Base-by-base conservation (phyloP, 371 early-diverging fungal genomes). In the Actinomortierella wolfii region DNA sequence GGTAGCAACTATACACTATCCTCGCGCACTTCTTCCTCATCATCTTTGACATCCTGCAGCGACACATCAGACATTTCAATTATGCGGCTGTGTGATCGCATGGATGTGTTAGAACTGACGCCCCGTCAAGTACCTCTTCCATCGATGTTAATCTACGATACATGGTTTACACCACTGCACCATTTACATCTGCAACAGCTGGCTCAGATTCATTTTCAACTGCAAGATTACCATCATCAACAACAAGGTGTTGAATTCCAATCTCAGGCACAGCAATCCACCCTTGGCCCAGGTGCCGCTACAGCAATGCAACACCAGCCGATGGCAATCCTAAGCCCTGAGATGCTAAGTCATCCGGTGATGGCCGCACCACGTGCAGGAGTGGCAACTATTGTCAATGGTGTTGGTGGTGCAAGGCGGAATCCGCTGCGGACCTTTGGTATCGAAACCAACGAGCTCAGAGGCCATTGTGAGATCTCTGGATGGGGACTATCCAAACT, bases 91-190 rank as follows among this genome's bases (percentile, higher is more conserved):
- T 34, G 34, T 34, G 59, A 28, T 8, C 61, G 71, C 2, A 13
- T 41, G 3, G 71, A 71, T 23, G 28, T 71, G 11, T 25, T 71
- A 1, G 71, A 71, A 40, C 49, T 21, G 7, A 41, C 57, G 0
- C 65, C 61, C 0, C 46, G 61, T 21, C 48, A 56, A 1, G 62
- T 58, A 0, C 65, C 65, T 5, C 26, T 61, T 13, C 44, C 61
- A 2, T 51, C 58, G 3, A 24, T 47, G 5, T 49, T 51, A 21
- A 48, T 54, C 40, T 52, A 50, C 6, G 59, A 65, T 13, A 45
- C 71, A 0, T 71, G 71, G 71, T 71, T 65, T 49, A 64, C 71
- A 15, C 59, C 71, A 34, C 65, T 54, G 18, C 71, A 70, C 40
- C 65, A 64, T n/a, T 47, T 39, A 6, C 65, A 65, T 34, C 65